A percentile compares a stretch with the other conserved stretches of the same genome.
phyloP scores from a whole-genome alignment of 2,329 filamentous ascomycete genomes.

The Colletotrichum viniferum region DNA sequence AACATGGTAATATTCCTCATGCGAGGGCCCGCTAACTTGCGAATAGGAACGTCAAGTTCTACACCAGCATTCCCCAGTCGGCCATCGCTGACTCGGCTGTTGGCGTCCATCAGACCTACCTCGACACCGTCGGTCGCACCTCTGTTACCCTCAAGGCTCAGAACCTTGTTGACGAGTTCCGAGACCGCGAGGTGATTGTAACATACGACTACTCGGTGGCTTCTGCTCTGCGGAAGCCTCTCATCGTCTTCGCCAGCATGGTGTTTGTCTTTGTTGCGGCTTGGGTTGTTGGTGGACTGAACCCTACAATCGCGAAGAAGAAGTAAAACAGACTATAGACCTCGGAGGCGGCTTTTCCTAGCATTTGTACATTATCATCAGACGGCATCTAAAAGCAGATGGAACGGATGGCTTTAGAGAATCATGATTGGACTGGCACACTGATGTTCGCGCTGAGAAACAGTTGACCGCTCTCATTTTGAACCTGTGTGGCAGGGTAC shows the following conservation, averaged over 20 bases:
- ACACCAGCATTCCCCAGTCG: slow-evolving; percentile 71
- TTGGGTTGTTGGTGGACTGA: slow-evolving; percentile 78
- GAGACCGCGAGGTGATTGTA: slow-evolving; percentile 82
- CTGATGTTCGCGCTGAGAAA: neutral
- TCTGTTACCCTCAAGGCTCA: slow-evolving; percentile 78
- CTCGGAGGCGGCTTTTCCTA: slow-evolving; percentile 12
- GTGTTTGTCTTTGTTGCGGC: slow-evolving; percentile 75
- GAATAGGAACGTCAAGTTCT: slow-evolving; percentile 77
- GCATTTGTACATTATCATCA: slow-evolving; percentile 26
- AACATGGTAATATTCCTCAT: neutral
- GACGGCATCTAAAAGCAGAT: slow-evolving; percentile 19
- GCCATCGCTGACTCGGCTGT: slow-evolving; percentile 63
- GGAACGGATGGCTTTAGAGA: slow-evolving; percentile 21
- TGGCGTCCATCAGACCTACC: slow-evolving; percentile 82
- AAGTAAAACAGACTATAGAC: slow-evolving; percentile 13
- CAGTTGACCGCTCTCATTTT: neutral
- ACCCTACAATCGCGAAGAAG: slow-evolving; percentile 74
- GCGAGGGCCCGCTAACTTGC: slow-evolving; percentile 37
- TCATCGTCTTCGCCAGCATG: slow-evolving; percentile 77
- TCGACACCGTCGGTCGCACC: slow-evolving; percentile 91
- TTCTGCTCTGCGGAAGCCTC: slow-evolving; percentile 82
- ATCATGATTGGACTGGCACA: slow-evolving; percentile 17
- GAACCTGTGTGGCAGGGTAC: neutral
- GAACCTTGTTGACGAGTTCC: slow-evolving; percentile 89
- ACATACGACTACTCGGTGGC: slow-evolving; percentile 83